Evolutionary conservation across 2,329 filamentous ascomycete genomes (phyloP), one percentile per base, ranked within the genome.

Genomic region (Epichloe brachyelytri): DNA sequence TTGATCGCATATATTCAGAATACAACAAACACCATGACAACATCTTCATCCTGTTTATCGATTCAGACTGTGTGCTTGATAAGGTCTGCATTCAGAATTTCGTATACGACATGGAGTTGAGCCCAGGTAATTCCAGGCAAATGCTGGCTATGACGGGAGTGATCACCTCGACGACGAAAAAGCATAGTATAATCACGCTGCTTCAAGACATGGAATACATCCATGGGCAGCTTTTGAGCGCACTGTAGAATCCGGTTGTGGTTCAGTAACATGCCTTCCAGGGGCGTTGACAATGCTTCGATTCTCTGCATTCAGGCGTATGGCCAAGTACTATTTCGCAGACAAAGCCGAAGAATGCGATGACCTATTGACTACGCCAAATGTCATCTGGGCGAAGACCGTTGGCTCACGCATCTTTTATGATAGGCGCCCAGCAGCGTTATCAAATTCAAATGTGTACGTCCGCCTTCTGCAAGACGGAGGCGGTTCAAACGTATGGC

Each of bases 391-490:
- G 93, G 93, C 39, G 93, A 97, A 68, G 93, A 98, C 68, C 79
- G 91, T 56, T 97, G 91, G 90, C 77, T 97, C 51, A 98, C 91
- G 1, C 93, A 98, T 72, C 77, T 98, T 53, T 98, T 75, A 98
- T 98, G 93, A 93, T 97, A 62, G 90, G 89, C 22, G 90, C 91
- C 43, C 88, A 89, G 71, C 82, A 94, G 65, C 79, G 87, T 40
- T 94, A 95, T 66, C 93, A 97, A 68, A 96, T 97, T 55, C 88
- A 95, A 68, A 91, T 97, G 83, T 96, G 93, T 67, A 95, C 90
- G 1, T 91, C 88, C 50, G 93, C 91, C 7, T 97, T 97, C 66
- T 97, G 93, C 78, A 97, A 97, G 70, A 97, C 93, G 0, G 91
- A 97, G 67, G 91, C 93, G 22, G 91, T 96, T 17, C 89, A 95